Evolutionary conservation across 176 grass and related monocot species (phyloP), one percentile per base, ranked within the genome.

Genomic region (Bromus sterilis): DNA sequence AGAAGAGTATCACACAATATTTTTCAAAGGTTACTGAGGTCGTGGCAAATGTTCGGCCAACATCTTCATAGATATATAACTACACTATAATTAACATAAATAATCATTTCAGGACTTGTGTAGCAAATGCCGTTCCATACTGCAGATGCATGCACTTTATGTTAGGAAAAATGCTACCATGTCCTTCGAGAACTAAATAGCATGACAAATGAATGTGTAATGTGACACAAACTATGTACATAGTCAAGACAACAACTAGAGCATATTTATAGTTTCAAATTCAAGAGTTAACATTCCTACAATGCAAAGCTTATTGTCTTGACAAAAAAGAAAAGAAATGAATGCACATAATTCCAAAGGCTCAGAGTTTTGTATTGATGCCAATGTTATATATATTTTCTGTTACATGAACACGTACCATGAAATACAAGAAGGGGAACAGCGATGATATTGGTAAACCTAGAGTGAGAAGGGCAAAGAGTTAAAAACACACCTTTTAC

Each of bases 391-490:
- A 12, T 11, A n/a, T n/a, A n/a, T 21, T 31, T 4, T 55, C 4
- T 20, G 34, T 32, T 77, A 20, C 7, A 29, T 8, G 1, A 44
- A 39, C n/a, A 74, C 75, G 11, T 94, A 94, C 89, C 92, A 94
- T 91, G 76, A 94, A 94, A 42, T 91, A 94, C 56, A 91, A 25
- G 80, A 74, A 94, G 32, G 92, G 89, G 56, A 94, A 91, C 71
- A 91, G 26, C 4, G 66, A 82, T 11, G 84, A 81, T 68, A 89
- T 41, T 7, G 92, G 86, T n/a, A 91, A 39, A 79, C 78, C 92
- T 93, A 78, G 53, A 85, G 83, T 58, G 28, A 72, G 13, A 78
- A 76, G 51, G 0, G 16, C 30, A 9, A 82, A 43, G 35, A 15
- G 59, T 86, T 31, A 75, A 35, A 76, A 86, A 55, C 11, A 7